A percentile compares a stretch with the other conserved stretches of the same genome.
These are phyloP conservation scores for Pseudocercospora pini-densiflorae DNA, from an alignment of 2,329 filamentous ascomycete genomes.

Conservation along the genomic window DNA sequence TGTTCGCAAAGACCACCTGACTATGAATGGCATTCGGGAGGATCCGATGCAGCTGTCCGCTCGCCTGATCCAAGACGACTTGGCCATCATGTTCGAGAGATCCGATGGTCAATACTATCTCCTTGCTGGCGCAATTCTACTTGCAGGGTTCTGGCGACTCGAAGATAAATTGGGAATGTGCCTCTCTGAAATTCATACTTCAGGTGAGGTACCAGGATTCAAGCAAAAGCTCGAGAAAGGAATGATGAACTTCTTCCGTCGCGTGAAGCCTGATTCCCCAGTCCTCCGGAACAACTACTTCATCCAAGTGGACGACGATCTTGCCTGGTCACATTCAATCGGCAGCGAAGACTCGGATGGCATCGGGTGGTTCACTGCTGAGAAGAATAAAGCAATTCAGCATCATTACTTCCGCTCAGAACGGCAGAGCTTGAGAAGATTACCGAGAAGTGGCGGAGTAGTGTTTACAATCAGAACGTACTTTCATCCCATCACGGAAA, in stretches of 20 bases:
- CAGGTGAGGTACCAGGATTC: constrained; percentile 75
- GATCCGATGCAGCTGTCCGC: constrained; percentile 79
- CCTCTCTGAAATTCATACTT: constrained; percentile 78
- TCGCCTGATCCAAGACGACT: constrained; percentile 77
- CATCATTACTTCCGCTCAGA: constrained; percentile 80
- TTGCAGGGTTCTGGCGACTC: constrained; percentile 83
- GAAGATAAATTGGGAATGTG: constrained; percentile 81
- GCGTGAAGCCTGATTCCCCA: constrained; percentile 69
- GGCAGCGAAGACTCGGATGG: constrained; percentile 67
- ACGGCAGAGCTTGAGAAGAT: constrained; percentile 69
- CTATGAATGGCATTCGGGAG: constrained; percentile 52
- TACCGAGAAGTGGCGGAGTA: constrained; percentile 52
- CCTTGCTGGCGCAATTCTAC: constrained; percentile 73
- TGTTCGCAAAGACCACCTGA: constrained; percentile 64
- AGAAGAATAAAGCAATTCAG: constrained; percentile 73
- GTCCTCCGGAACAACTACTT: constrained; percentile 82
- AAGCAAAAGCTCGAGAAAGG: constrained; percentile 73
- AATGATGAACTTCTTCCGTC: constrained; percentile 80
- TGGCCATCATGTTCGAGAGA: constrained; percentile 81
- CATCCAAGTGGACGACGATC: constrained; percentile 78
- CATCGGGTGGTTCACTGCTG: constrained; percentile 75
- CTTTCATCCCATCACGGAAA: constrained; percentile 71
- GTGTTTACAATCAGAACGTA: constrained; percentile 83
- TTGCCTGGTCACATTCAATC: constrained; percentile 78
- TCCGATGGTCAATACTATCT: constrained; percentile 81